A percentile compares a stretch with the other conserved stretches of the same genome.
Conservation (phyloP, 1,139 yeast species). For the Lodderomyces oxycetoniae region DNA sequence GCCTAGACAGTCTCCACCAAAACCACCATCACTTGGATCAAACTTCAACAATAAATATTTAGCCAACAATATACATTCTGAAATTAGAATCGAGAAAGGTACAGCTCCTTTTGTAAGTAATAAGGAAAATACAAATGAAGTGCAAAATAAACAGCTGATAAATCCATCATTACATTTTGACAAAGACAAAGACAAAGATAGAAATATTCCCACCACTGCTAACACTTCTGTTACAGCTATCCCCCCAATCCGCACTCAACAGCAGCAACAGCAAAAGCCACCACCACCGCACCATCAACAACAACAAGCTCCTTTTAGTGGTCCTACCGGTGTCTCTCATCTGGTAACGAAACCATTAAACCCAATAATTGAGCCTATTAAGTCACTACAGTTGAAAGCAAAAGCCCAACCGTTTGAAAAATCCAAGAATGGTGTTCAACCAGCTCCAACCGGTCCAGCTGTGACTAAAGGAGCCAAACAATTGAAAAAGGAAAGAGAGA, state of each 20-base stretch:
- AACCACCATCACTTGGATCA: conserved; percentile 13
- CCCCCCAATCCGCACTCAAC: neutral
- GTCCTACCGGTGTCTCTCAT: conserved; percentile 12
- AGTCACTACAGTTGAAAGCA: conserved; percentile 14
- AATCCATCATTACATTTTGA: too few species aligned
- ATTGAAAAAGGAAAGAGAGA: conserved; percentile 58
- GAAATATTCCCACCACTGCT: too few species aligned
- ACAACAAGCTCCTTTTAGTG: conserved; percentile 5
- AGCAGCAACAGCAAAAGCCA: conserved; percentile 5
- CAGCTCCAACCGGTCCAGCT: conserved; percentile 23
- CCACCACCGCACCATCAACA: conserved; percentile 6
- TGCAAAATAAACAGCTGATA: too few species aligned
- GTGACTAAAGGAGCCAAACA: conserved; percentile 39
- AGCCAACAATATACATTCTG: too few species aligned
- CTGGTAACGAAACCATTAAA: conserved; percentile 14
- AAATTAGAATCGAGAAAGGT: too few species aligned
- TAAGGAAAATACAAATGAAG: conserved; percentile 4
- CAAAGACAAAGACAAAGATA: too few species aligned
- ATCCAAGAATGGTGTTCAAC: conserved; percentile 15
- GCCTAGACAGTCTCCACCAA: conserved; percentile 34
- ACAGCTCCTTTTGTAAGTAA: conserved; percentile 7
- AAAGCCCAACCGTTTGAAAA: conserved; percentile 4
- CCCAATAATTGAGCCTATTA: conserved; percentile 10
- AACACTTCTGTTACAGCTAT: too few species aligned
- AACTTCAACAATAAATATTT: conserved; percentile 17